These are phyloP conservation scores for Heliamphora pulchella DNA, from an alignment of 179 eudicot species.

Conservation along the genomic window DNA sequence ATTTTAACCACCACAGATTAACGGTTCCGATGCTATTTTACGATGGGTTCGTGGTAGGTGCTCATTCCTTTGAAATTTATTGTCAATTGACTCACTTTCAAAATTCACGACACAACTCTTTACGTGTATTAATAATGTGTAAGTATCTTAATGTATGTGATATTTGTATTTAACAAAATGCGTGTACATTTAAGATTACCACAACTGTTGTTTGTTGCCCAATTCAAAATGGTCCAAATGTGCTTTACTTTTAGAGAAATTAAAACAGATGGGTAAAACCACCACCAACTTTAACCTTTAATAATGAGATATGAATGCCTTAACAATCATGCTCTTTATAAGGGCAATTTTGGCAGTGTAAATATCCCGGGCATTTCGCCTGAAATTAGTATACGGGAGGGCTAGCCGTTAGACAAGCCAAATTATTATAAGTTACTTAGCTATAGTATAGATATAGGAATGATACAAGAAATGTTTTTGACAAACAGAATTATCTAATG, in stretches of 20 bases:
- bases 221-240: background rate
- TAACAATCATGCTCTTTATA: background rate
- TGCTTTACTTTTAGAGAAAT: background rate
- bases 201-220: background rate
- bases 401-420: background rate
- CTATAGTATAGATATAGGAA: too few species aligned
- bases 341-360: slow-evolving; percentile 9
- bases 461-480: too few species aligned
- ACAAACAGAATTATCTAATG: too few species aligned
- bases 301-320: background rate
- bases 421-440: too few species aligned
- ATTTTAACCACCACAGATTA: background rate
- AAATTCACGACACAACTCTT: background rate
- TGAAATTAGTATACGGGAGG: slow-evolving; percentile 2
- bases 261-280: slow-evolving; percentile 1
- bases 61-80: background rate
- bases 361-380: slow-evolving; percentile 12
- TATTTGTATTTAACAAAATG: too few species aligned
- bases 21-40: background rate
- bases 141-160: too few species aligned
- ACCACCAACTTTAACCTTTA: background rate
- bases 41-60: background rate
- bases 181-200: too few species aligned
- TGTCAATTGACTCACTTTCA: background rate
- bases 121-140: too few species aligned